phyloP scores from a whole-genome alignment of 2,329 filamentous ascomycete species.

The Sarocladiaceae sp. region DNA sequence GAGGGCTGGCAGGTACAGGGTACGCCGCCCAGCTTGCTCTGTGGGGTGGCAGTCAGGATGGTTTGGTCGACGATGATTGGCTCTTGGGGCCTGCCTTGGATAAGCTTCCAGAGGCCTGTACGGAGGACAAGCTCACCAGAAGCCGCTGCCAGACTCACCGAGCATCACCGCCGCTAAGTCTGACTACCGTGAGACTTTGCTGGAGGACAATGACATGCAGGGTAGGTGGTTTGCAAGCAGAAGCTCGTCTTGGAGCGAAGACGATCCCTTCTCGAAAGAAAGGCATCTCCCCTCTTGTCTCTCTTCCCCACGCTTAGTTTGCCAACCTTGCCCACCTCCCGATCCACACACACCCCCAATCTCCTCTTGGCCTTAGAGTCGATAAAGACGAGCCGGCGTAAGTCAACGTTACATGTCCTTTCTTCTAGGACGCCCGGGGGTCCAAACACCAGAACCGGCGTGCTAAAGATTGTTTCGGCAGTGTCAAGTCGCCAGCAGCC shows the following conservation, averaged over 20 bases:
- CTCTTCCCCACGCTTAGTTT: neutral
- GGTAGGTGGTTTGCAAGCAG: too few species aligned
- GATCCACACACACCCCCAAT: neutral
- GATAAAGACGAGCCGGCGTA: neutral
- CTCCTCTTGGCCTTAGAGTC: neutral
- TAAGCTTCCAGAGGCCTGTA: too few species aligned
- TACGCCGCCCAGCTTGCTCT: neutral
- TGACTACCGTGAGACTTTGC: too few species aligned
- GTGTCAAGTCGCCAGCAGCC: neutral
- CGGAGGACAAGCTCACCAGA: too few species aligned
- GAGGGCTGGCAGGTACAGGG: neutral
- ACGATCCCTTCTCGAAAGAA: too few species aligned
- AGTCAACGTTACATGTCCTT: constrained; percentile 11
- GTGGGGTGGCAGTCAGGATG: neutral
- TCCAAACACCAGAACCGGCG: neutral
- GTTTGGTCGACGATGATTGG: too few species aligned
- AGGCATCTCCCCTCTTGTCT: neutral
- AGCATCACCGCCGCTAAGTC: too few species aligned
- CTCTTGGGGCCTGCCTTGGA: too few species aligned
- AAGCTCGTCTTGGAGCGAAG: too few species aligned
- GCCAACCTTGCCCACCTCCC: neutral
- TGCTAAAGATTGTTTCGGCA: constrained; percentile 1
- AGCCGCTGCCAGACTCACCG: too few species aligned
- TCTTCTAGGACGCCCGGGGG: neutral
- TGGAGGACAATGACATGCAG: too few species aligned